These are phyloP conservation scores for Solanum tarijense DNA, from an alignment of 257 asterid genomes.

Conservation along the genomic window DNA sequence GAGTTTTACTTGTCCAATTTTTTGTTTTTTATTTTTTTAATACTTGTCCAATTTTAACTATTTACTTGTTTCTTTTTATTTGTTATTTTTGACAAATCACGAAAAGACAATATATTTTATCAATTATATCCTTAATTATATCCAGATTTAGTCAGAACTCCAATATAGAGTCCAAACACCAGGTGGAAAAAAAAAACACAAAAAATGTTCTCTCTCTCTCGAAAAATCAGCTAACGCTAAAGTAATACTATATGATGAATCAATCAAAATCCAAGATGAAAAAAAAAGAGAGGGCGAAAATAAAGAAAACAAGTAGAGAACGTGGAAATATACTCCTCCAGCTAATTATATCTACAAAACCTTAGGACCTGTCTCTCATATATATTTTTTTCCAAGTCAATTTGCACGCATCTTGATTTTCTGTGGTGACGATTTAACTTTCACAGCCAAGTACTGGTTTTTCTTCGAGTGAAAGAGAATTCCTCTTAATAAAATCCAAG, in stretches of 20 bases:
- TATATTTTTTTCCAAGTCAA: too few species aligned
- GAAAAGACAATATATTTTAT: too few species aligned
- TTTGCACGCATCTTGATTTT: too few species aligned
- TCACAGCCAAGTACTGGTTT: slow-evolving; percentile 14
- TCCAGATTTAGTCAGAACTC: too few species aligned
- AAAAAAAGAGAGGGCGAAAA: neutral
- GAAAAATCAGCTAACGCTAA: neutral
- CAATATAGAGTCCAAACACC: too few species aligned
- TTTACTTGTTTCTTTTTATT: too few species aligned
- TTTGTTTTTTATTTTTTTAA: too few species aligned
- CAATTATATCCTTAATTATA: too few species aligned
- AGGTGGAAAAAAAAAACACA: too few species aligned
- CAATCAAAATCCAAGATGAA: neutral
- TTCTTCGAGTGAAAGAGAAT: slow-evolving; percentile 36
- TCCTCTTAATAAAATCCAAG: slow-evolving; percentile 46
- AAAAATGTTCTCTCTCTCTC: neutral
- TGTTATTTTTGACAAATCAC: too few species aligned
- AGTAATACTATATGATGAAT: neutral
- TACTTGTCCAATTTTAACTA: too few species aligned
- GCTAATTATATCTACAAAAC: neutral
- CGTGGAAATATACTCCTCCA: neutral
- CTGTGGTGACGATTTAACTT: neutral
- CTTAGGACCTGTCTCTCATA: neutral
- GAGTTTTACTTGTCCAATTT: too few species aligned
- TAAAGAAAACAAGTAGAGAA: neutral